These are phyloP conservation scores for Ogataea henricii DNA, from an alignment of 805 yeast genomes.

Conservation along the genomic window DNA sequence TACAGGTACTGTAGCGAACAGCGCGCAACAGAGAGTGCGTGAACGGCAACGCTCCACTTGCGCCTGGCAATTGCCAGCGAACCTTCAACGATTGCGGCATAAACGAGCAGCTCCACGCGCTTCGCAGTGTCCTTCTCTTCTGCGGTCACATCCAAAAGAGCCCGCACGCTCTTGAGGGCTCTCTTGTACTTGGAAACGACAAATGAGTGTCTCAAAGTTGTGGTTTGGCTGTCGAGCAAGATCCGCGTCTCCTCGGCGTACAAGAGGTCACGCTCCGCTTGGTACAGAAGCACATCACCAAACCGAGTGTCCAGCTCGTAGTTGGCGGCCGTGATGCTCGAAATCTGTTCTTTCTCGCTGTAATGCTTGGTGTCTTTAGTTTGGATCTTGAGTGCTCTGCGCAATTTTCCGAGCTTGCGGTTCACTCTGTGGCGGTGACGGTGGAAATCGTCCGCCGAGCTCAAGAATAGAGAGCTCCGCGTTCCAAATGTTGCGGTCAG, in stretches of 20 bases:
- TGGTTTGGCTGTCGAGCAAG: slow-evolving; percentile 53
- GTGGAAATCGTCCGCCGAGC: slow-evolving; percentile 67
- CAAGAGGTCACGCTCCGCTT: slow-evolving; percentile 78
- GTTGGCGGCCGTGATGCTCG: slow-evolving; percentile 48
- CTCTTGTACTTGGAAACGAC: slow-evolving; percentile 68
- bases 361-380: slow-evolving; percentile 69
- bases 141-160: slow-evolving; percentile 43
- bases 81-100: slow-evolving; percentile 38
- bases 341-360: slow-evolving; percentile 46
- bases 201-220: slow-evolving; percentile 49
- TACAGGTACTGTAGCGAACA: slow-evolving; percentile 59
- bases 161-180: slow-evolving; percentile 48
- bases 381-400: slow-evolving; percentile 62
- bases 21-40: slow-evolving; percentile 59
- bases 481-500: slow-evolving; percentile 50
- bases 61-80: slow-evolving; percentile 50
- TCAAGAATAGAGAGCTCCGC: slow-evolving; percentile 63
- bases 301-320: slow-evolving; percentile 52
- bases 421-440: slow-evolving; percentile 67
- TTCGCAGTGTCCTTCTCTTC: slow-evolving; percentile 40
- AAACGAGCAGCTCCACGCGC: slow-evolving; percentile 39
- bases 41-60: slow-evolving; percentile 56
- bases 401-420: slow-evolving; percentile 60
- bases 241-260: slow-evolving; percentile 65
- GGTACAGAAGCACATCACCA: slow-evolving; percentile 61